These are phyloP conservation scores for Trichocladium antarcticum DNA, from an alignment of 495 filamentous ascomycete species.

Conservation along the genomic window DNA sequence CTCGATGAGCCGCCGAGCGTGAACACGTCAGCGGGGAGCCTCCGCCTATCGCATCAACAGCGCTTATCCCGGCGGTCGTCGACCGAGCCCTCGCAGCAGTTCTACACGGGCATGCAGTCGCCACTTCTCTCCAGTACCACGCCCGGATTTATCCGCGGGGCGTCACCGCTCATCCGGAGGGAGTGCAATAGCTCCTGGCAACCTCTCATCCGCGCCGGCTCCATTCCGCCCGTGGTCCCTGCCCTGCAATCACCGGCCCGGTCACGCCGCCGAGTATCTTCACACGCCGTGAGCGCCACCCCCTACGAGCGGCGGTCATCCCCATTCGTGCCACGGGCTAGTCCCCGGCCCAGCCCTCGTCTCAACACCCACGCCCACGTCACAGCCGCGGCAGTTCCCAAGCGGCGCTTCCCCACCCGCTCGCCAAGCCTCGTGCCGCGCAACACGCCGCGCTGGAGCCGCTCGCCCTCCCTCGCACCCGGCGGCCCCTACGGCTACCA, in stretches of 20 bases:
- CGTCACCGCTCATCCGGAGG: constrained; percentile 28
- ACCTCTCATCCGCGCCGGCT: constrained; percentile 35
- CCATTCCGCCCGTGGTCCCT: constrained; percentile 32
- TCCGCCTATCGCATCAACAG: constrained; percentile 29
- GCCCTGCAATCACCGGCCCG: constrained; percentile 21
- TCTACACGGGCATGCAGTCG: constrained; percentile 25
- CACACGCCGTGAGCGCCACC: constrained; percentile 16
- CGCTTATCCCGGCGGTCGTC: constrained; percentile 27
- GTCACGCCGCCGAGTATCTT: constrained; percentile 30
- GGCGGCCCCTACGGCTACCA: constrained; percentile 9
- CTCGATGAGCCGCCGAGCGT: constrained; percentile 40
- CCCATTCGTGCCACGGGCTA: constrained; percentile 22
- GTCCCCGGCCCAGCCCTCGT: constrained; percentile 2
- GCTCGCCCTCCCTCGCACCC: constrained; percentile 22
- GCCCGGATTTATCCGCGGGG: constrained; percentile 19
- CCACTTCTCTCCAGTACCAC: constrained; percentile 25
- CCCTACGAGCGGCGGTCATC: constrained; percentile 30
- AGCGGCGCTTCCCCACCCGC: constrained; percentile 28
- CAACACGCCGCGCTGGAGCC: constrained; percentile 39
- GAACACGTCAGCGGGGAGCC: constrained; percentile 25
- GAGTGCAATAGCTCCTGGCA: constrained; percentile 35
- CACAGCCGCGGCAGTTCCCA: constrained; percentile 13
- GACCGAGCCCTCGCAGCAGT: constrained; percentile 26
- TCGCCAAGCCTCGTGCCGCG: constrained; percentile 35
- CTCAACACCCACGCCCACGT: not conserved